Evolutionary conservation across 768 basidiomycete species (phyloP), one percentile per base, ranked within the genome.

Genomic region (Psilocybe azurescens): DNA sequence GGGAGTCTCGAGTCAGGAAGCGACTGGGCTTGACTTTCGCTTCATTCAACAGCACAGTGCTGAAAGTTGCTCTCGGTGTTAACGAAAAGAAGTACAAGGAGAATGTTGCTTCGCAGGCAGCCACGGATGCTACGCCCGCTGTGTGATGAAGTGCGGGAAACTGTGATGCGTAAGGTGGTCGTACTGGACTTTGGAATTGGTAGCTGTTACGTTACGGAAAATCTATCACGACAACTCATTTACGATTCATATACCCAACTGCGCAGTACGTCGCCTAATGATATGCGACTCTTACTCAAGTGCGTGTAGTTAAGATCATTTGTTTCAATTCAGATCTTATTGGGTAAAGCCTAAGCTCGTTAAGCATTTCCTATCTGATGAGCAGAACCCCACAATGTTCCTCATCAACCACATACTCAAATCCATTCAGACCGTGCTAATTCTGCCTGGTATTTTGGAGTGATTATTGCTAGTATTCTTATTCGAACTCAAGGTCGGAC

Each of bases 1-100:
- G 90, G 89, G 89, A 92, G 69, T 80, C 90, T 0, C 75, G 82
- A 13, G 72, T 86, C 32, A 78, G 81, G n/a, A 74, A 79, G 38
- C 83, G 75, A 0, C 75, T 80, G 57, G 91, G 91, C 0, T 72
- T 92, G 36, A 91, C 90, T 0, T 73, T 93, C 6, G 50, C 75
- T 11, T 70, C 71, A 8, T 85, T 90, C 76, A 89, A 92, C 68
- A 49, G 44, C 2, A 81, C 80, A 0, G 81, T 80, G 14, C 46
- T 78, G 9, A 75, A 74, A 60, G 74, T 85, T 36, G 83, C 81
- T 66, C 59, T 68, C 0, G 76, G 73, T 3, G 78, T 78, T 24
- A 65, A 77, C 49, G 78, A 81, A 67, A 75, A 76, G 46, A 74
- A 75, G 53, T 75, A 75, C 51, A 56, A 64, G 41, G 71, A 57